These are phyloP conservation scores for Nicotiana obtusifolia DNA, from an alignment of 257 asterid species.

Conservation along the genomic window DNA sequence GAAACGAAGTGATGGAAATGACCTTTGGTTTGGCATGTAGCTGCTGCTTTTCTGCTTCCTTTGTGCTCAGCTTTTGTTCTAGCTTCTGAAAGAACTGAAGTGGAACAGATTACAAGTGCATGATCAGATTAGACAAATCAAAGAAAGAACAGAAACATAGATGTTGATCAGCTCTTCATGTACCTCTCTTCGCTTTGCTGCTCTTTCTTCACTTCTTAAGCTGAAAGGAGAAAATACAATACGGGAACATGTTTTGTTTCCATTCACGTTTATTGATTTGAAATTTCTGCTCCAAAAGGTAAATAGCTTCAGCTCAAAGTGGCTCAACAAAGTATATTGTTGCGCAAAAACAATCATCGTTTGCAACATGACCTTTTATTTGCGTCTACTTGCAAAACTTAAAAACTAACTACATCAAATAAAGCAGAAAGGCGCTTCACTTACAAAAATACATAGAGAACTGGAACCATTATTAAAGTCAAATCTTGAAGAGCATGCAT, in stretches of 20 bases:
- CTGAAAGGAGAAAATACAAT: conserved; percentile 46
- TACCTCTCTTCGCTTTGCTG: conserved; percentile 78
- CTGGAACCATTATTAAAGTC: background rate
- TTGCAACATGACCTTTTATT: background rate
- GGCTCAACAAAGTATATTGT: background rate
- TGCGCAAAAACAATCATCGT: no score
- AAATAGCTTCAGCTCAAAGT: background rate
- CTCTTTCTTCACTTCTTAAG: conserved; percentile 85
- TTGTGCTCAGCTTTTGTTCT: conserved; percentile 45
- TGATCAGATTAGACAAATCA: background rate
- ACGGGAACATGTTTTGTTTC: conserved; percentile 29
- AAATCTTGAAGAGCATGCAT: background rate
- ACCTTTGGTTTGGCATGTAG: conserved; percentile 52
- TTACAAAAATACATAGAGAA: background rate
- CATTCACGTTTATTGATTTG: conserved; percentile 27
- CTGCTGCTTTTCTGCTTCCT: conserved; percentile 38
- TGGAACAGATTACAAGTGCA: background rate
- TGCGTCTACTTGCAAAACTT: background rate
- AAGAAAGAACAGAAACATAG: background rate
- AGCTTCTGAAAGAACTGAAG: conserved; percentile 64
- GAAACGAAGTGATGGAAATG: background rate
- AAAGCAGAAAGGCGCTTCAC: background rate
- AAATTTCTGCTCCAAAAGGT: conserved; percentile 34
- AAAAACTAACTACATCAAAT: background rate
- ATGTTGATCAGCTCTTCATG: conserved; percentile 11